Conservation (phyloP, 2,329 filamentous ascomycete species). For the Phaeosphaeriaceae sp. region DNA sequence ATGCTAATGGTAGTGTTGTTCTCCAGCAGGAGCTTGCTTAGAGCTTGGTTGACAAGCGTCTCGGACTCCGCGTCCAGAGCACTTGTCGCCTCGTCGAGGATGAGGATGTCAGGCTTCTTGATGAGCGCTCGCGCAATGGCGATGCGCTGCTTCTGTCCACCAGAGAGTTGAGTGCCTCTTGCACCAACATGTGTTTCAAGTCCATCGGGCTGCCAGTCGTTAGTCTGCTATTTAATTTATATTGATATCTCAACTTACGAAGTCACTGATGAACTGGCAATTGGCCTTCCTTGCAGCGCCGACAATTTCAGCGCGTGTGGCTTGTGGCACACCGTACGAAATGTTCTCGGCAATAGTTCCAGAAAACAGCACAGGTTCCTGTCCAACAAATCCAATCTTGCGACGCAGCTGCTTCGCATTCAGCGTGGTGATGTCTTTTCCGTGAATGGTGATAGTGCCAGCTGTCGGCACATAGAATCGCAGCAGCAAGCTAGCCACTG, state of each 20-base stretch:
- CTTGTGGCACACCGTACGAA: conserved; percentile 83
- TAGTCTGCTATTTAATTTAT: conserved; percentile 22
- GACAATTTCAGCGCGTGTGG: conserved; percentile 81
- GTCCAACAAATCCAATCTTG: conserved; percentile 92
- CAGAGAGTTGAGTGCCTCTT: conserved; percentile 89
- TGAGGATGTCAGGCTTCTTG: conserved; percentile 95
- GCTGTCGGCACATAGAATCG: conserved; percentile 86
- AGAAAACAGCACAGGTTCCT: conserved; percentile 92
- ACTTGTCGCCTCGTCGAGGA: conserved; percentile 93
- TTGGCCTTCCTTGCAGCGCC: conserved; percentile 90
- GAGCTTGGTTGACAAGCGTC: conserved; percentile 91
- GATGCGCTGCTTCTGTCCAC: conserved; percentile 97
- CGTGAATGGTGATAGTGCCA: conserved; percentile 83
- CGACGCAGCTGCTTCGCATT: conserved; percentile 92
- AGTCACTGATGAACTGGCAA: conserved; percentile 95
- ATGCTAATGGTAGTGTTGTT: conserved; percentile 98
- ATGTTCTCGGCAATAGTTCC: conserved; percentile 89
- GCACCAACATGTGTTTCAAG: conserved; percentile 93
- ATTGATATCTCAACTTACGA: conserved; percentile 59
- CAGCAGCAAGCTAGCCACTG: conserved; percentile 87
- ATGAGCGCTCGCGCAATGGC: conserved; percentile 94
- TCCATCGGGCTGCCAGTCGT: conserved; percentile 72
- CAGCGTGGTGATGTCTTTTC: conserved; percentile 81
- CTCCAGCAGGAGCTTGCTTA: conserved; percentile 79
- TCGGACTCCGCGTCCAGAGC: conserved; percentile 96